These are phyloP conservation scores for Scheffersomyces titani DNA, from an alignment of 1,139 yeast genomes.

Conservation along the genomic window DNA sequence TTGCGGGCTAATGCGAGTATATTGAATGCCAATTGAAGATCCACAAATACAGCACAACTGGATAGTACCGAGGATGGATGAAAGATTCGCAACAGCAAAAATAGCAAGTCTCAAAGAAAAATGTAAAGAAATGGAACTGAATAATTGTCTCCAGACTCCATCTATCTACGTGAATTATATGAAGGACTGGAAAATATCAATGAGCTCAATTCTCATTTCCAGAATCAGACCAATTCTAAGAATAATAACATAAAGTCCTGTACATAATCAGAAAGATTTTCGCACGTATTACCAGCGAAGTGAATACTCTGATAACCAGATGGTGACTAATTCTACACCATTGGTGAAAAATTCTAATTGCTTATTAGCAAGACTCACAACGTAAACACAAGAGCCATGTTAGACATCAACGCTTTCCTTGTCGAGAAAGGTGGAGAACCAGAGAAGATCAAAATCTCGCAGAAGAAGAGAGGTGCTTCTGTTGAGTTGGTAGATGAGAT, in stretches of 20 bases:
- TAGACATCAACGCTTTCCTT: conserved; percentile 86
- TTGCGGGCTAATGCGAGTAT: too few relatives aligned
- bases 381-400: conserved; percentile 48
- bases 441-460: conserved; percentile 81
- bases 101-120: not conserved
- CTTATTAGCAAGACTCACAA: not conserved
- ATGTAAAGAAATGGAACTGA: not conserved
- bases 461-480: conserved; percentile 89
- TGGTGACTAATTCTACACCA: not conserved
- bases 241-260: not conserved
- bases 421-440: conserved; percentile 98
- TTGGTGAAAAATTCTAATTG: not conserved
- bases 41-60: too few relatives aligned
- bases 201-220: not conserved
- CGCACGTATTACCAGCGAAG: not conserved
- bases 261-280: not conserved
- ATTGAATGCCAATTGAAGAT: too few relatives aligned
- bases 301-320: not conserved
- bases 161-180: not conserved
- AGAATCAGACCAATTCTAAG: not conserved
- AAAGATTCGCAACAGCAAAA: too few relatives aligned
- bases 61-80: too few relatives aligned
- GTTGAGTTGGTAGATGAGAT: conserved; percentile 96
- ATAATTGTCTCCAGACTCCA: not conserved
- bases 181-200: not conserved